Percentiles rank a stretch among this genome's conserved stretches.
phyloP scores from a whole-genome alignment of 1,284 basidiomycete species.

The Phlebopus sp. region DNA sequence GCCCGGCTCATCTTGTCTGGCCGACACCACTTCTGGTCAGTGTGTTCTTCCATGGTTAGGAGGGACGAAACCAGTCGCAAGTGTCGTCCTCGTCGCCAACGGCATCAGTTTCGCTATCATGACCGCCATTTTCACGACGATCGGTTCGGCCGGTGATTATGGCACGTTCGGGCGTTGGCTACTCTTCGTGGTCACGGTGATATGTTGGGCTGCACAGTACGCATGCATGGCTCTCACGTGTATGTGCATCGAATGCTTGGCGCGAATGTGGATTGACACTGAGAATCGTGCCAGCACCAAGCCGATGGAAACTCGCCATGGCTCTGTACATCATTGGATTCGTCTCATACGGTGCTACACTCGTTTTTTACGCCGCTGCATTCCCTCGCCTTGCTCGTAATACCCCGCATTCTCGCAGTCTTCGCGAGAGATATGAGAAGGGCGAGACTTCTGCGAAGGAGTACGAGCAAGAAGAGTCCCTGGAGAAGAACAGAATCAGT shows the following conservation, averaged over 20 bases:
- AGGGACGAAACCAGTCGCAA: constrained; percentile 69
- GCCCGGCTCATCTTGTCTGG: constrained; percentile 61
- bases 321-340: constrained; percentile 80
- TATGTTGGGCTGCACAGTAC: constrained; percentile 81
- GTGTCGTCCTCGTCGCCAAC: constrained; percentile 72
- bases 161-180: constrained; percentile 78
- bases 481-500: constrained; percentile 83
- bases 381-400: constrained; percentile 84
- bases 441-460: constrained; percentile 59
- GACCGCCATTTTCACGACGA: constrained; percentile 77
- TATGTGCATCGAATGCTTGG: constrained; percentile 28
- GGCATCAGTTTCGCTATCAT: constrained; percentile 78
- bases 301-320: constrained; percentile 74
- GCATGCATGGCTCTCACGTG: constrained; percentile 70
- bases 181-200: constrained; percentile 64
- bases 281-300: constrained; percentile 42
- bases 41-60: constrained; percentile 74
- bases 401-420: constrained; percentile 60
- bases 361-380: constrained; percentile 79
- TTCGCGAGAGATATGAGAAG: constrained; percentile 56
- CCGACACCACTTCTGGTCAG: constrained; percentile 52
- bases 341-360: constrained; percentile 71
- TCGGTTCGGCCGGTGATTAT: constrained; percentile 81
- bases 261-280: not conserved
- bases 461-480: constrained; percentile 73